Evolutionary conservation across 2,329 filamentous ascomycete species (phyloP).

Genomic region (Graphiopsis chlorocephala): DNA sequence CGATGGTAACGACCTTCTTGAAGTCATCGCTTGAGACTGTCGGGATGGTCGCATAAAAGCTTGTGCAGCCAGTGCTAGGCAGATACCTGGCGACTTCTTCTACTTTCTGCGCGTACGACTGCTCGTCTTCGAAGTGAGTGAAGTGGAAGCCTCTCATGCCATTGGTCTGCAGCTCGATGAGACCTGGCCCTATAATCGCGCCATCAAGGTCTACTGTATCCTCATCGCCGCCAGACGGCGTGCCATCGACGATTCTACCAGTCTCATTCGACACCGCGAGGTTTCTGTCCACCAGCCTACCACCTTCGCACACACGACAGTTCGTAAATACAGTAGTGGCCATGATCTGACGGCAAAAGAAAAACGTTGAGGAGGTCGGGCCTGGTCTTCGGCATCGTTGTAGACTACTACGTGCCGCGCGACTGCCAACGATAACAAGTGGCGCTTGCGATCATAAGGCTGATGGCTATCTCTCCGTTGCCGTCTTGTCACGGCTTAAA

Average conservation of each 20-base stretch:
- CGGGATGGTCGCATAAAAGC: conserved; percentile 54
- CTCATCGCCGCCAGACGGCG: conserved; percentile 40
- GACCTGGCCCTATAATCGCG: conserved; percentile 53
- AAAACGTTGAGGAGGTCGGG: not conserved
- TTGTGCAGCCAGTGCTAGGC: conserved; percentile 51
- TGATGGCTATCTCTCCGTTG: not conserved
- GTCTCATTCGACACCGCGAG: conserved; percentile 46
- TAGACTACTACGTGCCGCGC: not conserved
- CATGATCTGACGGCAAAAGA: not conserved
- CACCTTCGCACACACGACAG: conserved; percentile 44
- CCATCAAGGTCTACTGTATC: conserved; percentile 49
- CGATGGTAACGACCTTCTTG: conserved; percentile 46
- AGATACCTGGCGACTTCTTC: conserved; percentile 49
- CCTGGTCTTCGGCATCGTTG: not conserved
- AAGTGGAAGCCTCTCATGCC: conserved; percentile 55
- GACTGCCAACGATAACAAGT: not conserved
- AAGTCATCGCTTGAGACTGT: conserved; percentile 44
- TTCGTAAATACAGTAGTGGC: conserved; percentile 44
- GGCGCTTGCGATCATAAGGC: not conserved
- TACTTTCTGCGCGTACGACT: conserved; percentile 44
- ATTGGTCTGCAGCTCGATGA: conserved; percentile 57
- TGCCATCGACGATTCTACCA: conserved; percentile 40
- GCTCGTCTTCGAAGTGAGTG: conserved; percentile 46
- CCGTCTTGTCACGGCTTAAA: conserved; percentile 1
- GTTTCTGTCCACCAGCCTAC: conserved; percentile 41